Evolutionary conservation across 345 rosid species (phyloP).

Genomic region (Rhizophora apiculata): DNA sequence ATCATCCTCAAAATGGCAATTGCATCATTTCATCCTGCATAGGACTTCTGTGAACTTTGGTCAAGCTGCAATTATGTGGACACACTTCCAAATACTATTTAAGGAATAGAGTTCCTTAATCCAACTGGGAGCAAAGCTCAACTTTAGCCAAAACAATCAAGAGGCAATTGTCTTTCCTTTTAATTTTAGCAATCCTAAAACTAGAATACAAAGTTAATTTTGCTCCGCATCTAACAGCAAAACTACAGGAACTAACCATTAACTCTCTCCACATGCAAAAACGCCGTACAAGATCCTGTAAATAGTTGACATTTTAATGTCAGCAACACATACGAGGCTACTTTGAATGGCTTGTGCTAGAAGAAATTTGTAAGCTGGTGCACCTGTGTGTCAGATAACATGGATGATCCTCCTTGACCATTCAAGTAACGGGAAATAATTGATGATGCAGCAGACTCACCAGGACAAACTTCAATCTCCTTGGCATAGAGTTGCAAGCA

Average conservation of each 20-base stretch:
- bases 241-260: constrained; percentile 54
- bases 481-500: constrained; percentile 75
- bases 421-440: constrained; percentile 62
- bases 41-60: constrained; percentile 1
- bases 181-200: no score
- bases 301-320: constrained; percentile 24
- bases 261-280: constrained; percentile 92
- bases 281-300: constrained; percentile 75
- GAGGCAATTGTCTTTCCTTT: no score
- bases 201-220: not conserved
- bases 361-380: constrained; percentile 3
- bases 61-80: constrained; percentile 7
- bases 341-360: constrained; percentile 2
- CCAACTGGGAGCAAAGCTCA: not conserved
- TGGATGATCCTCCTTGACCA: constrained; percentile 46
- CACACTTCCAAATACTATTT: not conserved
- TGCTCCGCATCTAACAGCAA: constrained; percentile 11
- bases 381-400: constrained; percentile 58
- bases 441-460: constrained; percentile 77
- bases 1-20: constrained; percentile 14
- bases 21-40: constrained; percentile 21
- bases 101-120: not conserved
- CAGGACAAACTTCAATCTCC: constrained; percentile 77
- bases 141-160: not conserved
- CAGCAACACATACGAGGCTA: not conserved